Base-by-base conservation (phyloP, 1,284 basidiomycete species). In the Leccinum pachyderme region DNA sequence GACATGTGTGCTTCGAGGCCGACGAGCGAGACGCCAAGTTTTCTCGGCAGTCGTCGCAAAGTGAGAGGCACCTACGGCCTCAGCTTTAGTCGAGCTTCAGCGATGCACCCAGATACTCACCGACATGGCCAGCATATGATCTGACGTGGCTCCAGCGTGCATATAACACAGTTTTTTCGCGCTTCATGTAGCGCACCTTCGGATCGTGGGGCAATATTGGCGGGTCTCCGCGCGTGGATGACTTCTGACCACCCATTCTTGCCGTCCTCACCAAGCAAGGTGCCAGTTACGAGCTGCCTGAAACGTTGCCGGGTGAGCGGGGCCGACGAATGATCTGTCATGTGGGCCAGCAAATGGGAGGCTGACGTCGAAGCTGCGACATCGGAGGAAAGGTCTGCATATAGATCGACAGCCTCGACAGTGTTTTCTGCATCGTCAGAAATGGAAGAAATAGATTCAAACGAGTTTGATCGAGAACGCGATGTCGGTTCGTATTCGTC, bases 121-220 rank as follows among this genome's bases (percentile, higher is more conserved):
- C 87, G 80, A 68, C 87, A 90, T 22, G 87, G 87, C 87, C 87
- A 90, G 62, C 87, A 90, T 49, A 90, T 87, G 52, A 90, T 80
- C 62, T 86, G 81, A 46, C 87, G 73, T 22, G 78, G 73, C 60
- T 87, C 84, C n/a, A 74, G 73, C n/a, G 83, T 87, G 63, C 87
- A 90, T 51, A 90, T 79, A 3, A 90, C 87, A 65, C 87, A 91
- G 56, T 75, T 78, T 52, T 75, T 73, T 56, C 78, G 71, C 51
- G 64, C 65, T 52, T 78, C 76, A 37, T 69, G 71, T 0, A 55
- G 52, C 4, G 47, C 1, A 12, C 67, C 63, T 33, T 67, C 66
- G 1, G 68, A 54, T 57, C 32, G 49, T 18, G 63, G 24, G n/a
- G n/a, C 33, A 8, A 12, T 31, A 22, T 8, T 27, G 18, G 27